phyloP scores from a whole-genome alignment of 768 basidiomycete species.

The Mycena kentingensis region DNA sequence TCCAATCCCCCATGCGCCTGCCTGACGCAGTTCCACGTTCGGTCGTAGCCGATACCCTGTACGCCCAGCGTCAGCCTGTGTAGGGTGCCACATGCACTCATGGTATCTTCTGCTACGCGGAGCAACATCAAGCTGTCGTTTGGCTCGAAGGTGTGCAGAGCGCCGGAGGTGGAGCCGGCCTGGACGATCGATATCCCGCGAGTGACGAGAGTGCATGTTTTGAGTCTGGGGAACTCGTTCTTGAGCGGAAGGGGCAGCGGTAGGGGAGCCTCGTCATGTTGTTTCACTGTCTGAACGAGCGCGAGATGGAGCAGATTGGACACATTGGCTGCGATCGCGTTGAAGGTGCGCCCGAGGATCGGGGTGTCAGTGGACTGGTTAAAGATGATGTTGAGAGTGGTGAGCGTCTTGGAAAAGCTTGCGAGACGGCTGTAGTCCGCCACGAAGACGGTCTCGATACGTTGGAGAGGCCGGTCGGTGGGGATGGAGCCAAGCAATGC shows the following conservation, averaged over 20 bases:
- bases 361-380: not conserved
- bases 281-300: not conserved
- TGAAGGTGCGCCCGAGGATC: not conserved
- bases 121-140: too few species aligned
- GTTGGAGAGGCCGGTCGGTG: not conserved
- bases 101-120: too few species aligned
- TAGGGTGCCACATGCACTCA: too few species aligned
- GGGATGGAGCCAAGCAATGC: not conserved
- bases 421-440: not conserved
- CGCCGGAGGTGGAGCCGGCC: too few species aligned
- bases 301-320: not conserved
- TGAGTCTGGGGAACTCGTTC: not conserved
- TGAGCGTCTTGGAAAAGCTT: not conserved
- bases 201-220: too few species aligned
- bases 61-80: not conserved
- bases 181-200: too few species aligned
- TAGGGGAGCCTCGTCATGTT: not conserved
- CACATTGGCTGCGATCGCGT: not conserved
- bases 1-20: not conserved
- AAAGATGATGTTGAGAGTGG: not conserved
- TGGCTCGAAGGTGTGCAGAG: too few species aligned
- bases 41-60: not conserved
- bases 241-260: not conserved
- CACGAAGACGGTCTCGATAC: not conserved
- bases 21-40: not conserved